phyloP scores from a whole-genome alignment of 352 stramenopile genomes.

The Phytophthora quininea region DNA sequence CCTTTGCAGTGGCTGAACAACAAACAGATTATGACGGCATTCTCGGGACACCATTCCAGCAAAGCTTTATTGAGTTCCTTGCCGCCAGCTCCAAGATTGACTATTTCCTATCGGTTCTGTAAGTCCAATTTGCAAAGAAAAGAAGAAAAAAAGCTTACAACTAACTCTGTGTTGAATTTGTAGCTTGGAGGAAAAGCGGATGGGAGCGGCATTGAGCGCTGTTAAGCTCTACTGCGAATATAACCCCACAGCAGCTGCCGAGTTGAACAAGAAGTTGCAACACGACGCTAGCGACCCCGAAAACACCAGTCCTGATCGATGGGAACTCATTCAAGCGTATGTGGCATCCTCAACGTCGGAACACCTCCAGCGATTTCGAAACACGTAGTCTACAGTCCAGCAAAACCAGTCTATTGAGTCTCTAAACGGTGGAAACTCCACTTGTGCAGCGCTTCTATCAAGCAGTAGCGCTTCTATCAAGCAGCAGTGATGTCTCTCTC shows the following conservation, averaged over 20 bases:
- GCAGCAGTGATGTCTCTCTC: constrained; percentile 51
- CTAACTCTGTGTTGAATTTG: constrained; percentile 5
- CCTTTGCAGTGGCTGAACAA: constrained; percentile 43
- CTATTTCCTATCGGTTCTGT: constrained; percentile 35
- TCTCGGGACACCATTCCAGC: constrained; percentile 46
- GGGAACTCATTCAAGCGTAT: constrained; percentile 28
- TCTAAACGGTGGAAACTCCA: too few species aligned
- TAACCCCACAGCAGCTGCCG: constrained; percentile 19
- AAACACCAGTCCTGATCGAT: constrained; percentile 12
- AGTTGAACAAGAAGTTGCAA: too few species aligned
- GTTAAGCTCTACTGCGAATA: constrained; percentile 54
- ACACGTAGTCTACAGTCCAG: neutral
- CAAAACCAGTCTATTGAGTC: constrained; percentile 23
- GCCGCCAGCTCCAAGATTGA: constrained; percentile 46
- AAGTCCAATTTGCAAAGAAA: too few species aligned
- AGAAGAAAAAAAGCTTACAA: too few species aligned
- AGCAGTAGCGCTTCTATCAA: too few species aligned
- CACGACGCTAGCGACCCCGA: neutral
- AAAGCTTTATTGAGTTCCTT: constrained; percentile 54
- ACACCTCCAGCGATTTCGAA: constrained; percentile 20
- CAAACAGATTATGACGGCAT: constrained; percentile 31
- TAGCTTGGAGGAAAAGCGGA: constrained; percentile 49
- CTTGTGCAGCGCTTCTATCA: too few species aligned
- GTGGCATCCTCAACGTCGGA: constrained; percentile 23
- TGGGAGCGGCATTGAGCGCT: constrained; percentile 36